Percentiles rank a stretch among this genome's conserved stretches.
These are phyloP conservation scores for Extremus antarcticus DNA, from an alignment of 495 filamentous ascomycete species.

Conservation along the genomic window DNA sequence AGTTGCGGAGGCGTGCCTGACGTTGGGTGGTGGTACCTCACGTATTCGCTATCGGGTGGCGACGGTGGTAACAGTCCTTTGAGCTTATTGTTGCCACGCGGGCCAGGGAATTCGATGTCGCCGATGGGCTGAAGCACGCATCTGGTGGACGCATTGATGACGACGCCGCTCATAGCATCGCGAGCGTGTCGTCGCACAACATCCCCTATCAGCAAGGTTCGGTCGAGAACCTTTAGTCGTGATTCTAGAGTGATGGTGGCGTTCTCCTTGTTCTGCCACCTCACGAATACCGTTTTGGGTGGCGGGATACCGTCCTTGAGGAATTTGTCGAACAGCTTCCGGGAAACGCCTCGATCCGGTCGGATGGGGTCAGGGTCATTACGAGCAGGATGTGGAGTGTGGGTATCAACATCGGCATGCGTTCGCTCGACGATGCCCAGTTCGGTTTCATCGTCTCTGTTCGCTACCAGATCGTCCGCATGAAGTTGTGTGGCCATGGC, in stretches of 20 bases:
- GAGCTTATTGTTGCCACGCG: background rate
- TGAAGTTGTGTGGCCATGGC: background rate
- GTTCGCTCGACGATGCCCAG: conserved; percentile 29
- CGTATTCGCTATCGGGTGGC: background rate
- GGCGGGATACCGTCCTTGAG: conserved; percentile 29
- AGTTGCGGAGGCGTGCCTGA: conserved; percentile 1
- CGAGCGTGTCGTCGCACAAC: conserved; percentile 28
- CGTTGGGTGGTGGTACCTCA: background rate
- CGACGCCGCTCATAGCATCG: conserved; percentile 33
- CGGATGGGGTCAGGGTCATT: conserved; percentile 13
- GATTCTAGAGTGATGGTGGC: conserved; percentile 24
- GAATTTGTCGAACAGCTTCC: conserved; percentile 22
- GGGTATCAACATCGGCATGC: conserved; percentile 28
- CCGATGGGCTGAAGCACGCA: conserved; percentile 20
- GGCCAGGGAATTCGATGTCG: background rate
- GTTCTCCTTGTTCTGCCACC: conserved; percentile 21
- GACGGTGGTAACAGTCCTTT: background rate
- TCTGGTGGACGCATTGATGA: conserved; percentile 25
- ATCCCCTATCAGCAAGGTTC: conserved; percentile 31
- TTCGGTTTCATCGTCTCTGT: conserved; percentile 17
- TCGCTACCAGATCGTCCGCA: conserved; percentile 24
- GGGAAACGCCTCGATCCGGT: conserved; percentile 20
- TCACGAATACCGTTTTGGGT: conserved; percentile 26
- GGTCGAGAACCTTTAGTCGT: conserved; percentile 27
- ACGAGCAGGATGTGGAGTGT: conserved; percentile 23